Conservation (phyloP, 352 stramenopile genomes). For the Hyaloperonospora brassicae region DNA sequence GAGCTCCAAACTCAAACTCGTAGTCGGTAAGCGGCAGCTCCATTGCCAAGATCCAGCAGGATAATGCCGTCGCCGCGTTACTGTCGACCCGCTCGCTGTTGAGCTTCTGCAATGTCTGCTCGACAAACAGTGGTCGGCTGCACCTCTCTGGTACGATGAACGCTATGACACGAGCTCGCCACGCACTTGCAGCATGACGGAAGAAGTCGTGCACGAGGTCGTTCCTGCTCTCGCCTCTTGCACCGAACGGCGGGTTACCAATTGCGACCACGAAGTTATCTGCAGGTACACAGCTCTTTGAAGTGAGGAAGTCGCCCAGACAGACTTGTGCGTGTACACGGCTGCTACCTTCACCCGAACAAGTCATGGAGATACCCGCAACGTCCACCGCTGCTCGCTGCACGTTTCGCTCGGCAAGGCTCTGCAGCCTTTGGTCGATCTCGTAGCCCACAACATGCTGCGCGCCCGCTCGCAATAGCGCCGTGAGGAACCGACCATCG, state of each 20-base stretch:
- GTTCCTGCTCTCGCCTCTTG: conserved; percentile 13
- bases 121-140: conserved; percentile 30
- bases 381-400: conserved; percentile 1
- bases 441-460: conserved; percentile 47
- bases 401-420: conserved; percentile 14
- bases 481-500: conserved; percentile 45
- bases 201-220: conserved; percentile 60
- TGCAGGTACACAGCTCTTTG: conserved; percentile 11
- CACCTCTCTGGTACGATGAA: conserved; percentile 72
- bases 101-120: conserved; percentile 29
- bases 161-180: conserved; percentile 42
- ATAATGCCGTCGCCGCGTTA: background rate
- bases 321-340: conserved; percentile 21
- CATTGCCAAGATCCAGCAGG: conserved; percentile 25
- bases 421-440: conserved; percentile 35
- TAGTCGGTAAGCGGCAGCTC: conserved; percentile 31
- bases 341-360: background rate
- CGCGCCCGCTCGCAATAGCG: conserved; percentile 34
- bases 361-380: background rate
- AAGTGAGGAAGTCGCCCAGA: conserved; percentile 48
- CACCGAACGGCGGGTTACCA: conserved; percentile 65
- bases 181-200: conserved; percentile 35
- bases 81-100: background rate
- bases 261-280: conserved; percentile 35
- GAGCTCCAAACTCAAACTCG: conserved; percentile 50